Evolutionary conservation across 805 yeast species (phyloP).

Genomic region (Nakazawaea anatomiae): DNA sequence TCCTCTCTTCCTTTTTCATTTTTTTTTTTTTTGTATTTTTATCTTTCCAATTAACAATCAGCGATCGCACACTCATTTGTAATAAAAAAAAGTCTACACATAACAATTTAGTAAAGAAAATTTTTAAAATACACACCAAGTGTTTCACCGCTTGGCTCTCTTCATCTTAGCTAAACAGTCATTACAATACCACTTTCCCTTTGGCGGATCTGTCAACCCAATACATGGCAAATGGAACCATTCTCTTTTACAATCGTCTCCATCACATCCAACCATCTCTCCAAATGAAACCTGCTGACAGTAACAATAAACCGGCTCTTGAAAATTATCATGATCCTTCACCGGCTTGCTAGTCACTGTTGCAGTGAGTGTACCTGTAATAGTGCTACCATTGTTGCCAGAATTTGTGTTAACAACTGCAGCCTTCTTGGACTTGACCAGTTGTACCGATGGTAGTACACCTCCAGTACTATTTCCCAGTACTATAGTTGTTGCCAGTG

Average conservation of each 20-base stretch:
- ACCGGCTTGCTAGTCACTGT: background rate
- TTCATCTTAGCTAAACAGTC: constrained; percentile 39
- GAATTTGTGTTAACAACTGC: background rate
- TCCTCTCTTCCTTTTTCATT: no score
- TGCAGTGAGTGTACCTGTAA: background rate
- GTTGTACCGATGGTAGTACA: constrained; percentile 1
- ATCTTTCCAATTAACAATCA: no score
- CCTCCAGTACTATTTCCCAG: background rate
- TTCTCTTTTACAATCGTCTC: constrained; percentile 83
- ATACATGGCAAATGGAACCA: constrained; percentile 97
- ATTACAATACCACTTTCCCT: constrained; percentile 78
- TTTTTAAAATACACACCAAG: background rate
- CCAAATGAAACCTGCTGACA: constrained; percentile 97
- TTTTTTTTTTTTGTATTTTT: no score
- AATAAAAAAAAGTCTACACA: no score
- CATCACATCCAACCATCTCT: constrained; percentile 99
- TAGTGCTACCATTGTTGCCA: background rate
- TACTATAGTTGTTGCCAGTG: background rate
- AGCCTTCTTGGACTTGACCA: background rate
- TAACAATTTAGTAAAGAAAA: background rate
- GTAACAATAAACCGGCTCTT: constrained; percentile 89
- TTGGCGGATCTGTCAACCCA: constrained; percentile 80
- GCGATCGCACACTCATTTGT: no score
- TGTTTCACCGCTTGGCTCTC: constrained; percentile 31
- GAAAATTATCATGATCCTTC: constrained; percentile 22